phyloP scores from a whole-genome alignment of 768 basidiomycete genomes.

The Podaxis pistillaris region DNA sequence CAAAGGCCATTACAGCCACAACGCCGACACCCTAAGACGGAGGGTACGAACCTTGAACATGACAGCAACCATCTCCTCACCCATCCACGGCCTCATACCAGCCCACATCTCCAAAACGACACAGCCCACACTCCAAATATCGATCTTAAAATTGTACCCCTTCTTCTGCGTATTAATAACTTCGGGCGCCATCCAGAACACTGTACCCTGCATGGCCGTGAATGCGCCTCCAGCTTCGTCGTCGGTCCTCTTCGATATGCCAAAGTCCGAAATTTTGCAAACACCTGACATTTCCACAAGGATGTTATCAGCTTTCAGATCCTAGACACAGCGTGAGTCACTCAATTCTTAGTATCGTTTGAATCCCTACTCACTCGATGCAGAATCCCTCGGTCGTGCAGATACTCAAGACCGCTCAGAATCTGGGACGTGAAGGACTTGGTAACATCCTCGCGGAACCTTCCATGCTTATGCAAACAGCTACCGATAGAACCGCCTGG shows the following conservation, averaged over 20 bases:
- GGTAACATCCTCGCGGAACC: conserved; percentile 89
- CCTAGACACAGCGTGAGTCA: conserved; percentile 42
- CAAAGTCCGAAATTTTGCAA: conserved; percentile 98
- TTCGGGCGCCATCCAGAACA: conserved; percentile 99
- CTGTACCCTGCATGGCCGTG: conserved; percentile 95
- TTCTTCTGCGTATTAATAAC: conserved; percentile 85
- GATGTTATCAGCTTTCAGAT: conserved; percentile 98
- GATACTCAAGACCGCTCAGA: conserved; percentile 85
- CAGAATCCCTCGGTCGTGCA: conserved; percentile 88
- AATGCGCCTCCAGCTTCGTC: conserved; percentile 81
- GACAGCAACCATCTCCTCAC: conserved; percentile 86
- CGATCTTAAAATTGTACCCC: conserved; percentile 95
- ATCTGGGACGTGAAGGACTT: conserved; percentile 94
- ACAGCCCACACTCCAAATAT: conserved; percentile 99
- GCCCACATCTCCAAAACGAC: conserved; percentile 99
- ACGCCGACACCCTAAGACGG: background rate
- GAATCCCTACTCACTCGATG: conserved; percentile 64
- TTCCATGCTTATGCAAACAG: conserved; percentile 87
- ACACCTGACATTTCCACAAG: conserved; percentile 88
- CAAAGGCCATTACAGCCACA: background rate
- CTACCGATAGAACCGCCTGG: conserved; percentile 95
- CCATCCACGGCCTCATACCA: conserved; percentile 92
- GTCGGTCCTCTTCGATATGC: conserved; percentile 94
- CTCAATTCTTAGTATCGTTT: background rate
- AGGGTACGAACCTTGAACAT: conserved; percentile 79